These are phyloP conservation scores for Aspergillus costaricaensis DNA, from an alignment of 2,329 filamentous ascomycete genomes.

Conservation along the genomic window DNA sequence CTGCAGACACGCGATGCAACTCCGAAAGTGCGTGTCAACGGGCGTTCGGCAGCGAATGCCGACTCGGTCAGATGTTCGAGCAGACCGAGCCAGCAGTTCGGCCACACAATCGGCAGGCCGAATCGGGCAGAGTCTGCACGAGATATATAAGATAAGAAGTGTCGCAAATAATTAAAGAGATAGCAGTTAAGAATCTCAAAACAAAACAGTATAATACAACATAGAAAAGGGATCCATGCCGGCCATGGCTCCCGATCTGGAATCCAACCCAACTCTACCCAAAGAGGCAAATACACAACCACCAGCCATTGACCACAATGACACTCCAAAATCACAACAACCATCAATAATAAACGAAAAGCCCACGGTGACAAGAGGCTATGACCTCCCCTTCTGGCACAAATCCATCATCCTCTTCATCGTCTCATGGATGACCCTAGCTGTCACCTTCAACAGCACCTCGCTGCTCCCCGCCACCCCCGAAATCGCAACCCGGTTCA, in stretches of 20 bases:
- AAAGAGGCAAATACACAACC: no score
- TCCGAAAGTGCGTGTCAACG: background rate
- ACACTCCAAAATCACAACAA: no score
- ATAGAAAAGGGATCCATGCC: constrained; percentile 15
- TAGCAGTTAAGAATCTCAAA: no score
- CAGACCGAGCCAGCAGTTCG: constrained; percentile 9
- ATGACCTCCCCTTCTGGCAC: constrained; percentile 36
- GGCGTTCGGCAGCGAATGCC: background rate
- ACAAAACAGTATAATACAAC: no score
- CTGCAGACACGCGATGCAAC: background rate
- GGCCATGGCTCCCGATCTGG: constrained; percentile 20
- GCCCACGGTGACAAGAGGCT: constrained; percentile 16
- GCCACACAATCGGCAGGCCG: constrained; percentile 20
- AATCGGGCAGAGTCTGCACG: constrained; percentile 14
- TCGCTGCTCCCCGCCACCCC: constrained; percentile 43
- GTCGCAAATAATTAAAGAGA: no score
- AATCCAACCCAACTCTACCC: constrained; percentile 10
- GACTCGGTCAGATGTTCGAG: background rate
- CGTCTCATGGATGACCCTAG: constrained; percentile 46
- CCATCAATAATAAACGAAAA: no score
- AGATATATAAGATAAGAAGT: constrained; percentile 19
- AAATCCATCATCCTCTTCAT: constrained; percentile 46
- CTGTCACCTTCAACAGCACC: constrained; percentile 47
- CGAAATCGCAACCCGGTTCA: constrained; percentile 44
- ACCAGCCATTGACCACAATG: no score